These are phyloP conservation scores for Gryganskiella cystojenkinii DNA, from an alignment of 192 early-diverging fungal species.

Conservation along the genomic window DNA sequence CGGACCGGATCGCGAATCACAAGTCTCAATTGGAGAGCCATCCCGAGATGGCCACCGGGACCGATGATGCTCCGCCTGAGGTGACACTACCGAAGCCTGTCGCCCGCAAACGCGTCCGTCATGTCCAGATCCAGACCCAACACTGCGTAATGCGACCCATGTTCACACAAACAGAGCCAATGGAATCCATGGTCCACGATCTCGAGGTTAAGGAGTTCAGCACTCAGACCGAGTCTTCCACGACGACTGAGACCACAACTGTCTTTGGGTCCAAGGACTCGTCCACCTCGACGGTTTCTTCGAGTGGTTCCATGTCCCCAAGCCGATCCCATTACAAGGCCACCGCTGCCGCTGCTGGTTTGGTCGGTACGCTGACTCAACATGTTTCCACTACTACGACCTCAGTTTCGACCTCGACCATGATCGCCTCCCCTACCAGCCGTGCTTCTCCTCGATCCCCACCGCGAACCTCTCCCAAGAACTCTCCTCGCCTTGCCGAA, in stretches of 20 bases:
- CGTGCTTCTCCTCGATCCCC: too few species aligned
- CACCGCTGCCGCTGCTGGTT: too few species aligned
- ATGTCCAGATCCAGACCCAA: conserved; percentile 53
- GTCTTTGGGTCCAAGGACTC: too few species aligned
- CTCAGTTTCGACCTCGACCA: neutral
- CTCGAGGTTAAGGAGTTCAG: conserved; percentile 19
- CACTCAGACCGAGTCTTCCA: conserved; percentile 20
- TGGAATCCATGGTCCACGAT: conserved; percentile 7
- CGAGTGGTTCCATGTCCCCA: too few species aligned
- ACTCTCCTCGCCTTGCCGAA: neutral
- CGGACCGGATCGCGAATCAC: conserved; percentile 27
- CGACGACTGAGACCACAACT: conserved; percentile 3
- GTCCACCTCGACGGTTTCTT: too few species aligned
- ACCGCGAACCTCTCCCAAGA: neutral
- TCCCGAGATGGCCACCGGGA: neutral
- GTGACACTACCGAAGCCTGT: conserved; percentile 22
- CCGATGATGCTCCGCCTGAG: neutral
- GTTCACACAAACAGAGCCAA: conserved; percentile 39
- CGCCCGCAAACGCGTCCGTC: conserved; percentile 33
- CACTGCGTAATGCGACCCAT: conserved; percentile 49
- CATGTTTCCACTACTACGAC: neutral
- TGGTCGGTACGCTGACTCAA: neutral
- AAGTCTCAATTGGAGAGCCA: conserved; percentile 12
- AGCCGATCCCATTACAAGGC: too few species aligned
- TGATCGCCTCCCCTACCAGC: neutral